Percentiles rank a stretch among this genome's conserved stretches.
phyloP scores from a whole-genome alignment of 2,329 filamentous ascomycete species.

The Endoconidiophora laricicola region DNA sequence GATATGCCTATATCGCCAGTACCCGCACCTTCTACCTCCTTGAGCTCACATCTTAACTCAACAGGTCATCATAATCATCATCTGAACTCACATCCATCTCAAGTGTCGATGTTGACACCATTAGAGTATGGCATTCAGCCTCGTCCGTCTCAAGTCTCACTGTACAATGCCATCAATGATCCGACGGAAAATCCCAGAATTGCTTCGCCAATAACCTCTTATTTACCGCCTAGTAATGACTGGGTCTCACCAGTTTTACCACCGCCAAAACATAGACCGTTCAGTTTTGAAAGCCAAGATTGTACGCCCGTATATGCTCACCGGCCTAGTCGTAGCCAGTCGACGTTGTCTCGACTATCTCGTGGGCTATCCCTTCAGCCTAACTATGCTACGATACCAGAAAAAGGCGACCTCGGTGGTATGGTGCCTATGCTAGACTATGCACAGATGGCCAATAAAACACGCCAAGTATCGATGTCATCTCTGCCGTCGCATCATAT shows the following conservation, averaged over 20 bases:
- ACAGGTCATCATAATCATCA: too few relatives aligned
- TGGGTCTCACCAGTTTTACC: not conserved
- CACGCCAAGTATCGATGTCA: not conserved
- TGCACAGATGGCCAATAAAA: too few relatives aligned
- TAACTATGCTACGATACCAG: not conserved
- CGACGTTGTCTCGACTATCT: not conserved
- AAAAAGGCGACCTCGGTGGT: not conserved
- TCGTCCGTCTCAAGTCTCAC: constrained; percentile 1
- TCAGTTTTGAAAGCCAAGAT: too few relatives aligned
- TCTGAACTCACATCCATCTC: constrained; percentile 1
- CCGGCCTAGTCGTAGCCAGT: not conserved
- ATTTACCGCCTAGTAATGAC: not conserved
- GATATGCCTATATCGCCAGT: too few relatives aligned
- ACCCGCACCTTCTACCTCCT: too few relatives aligned
- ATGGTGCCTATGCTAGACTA: constrained; percentile 2
- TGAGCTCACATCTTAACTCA: too few relatives aligned
- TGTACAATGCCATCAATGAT: not conserved
- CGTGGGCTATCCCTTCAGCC: constrained; percentile 1
- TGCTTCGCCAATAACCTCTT: not conserved
- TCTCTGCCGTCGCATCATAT: too few relatives aligned
- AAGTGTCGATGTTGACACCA: constrained; percentile 4
- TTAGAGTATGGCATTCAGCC: not conserved
- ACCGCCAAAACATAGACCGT: not conserved
- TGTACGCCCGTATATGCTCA: not conserved
- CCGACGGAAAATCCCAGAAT: not conserved